A percentile compares a stretch with the other conserved stretches of the same genome.
phyloP scores from a whole-genome alignment of 495 filamentous ascomycete species.

The Podospora sp. region DNA sequence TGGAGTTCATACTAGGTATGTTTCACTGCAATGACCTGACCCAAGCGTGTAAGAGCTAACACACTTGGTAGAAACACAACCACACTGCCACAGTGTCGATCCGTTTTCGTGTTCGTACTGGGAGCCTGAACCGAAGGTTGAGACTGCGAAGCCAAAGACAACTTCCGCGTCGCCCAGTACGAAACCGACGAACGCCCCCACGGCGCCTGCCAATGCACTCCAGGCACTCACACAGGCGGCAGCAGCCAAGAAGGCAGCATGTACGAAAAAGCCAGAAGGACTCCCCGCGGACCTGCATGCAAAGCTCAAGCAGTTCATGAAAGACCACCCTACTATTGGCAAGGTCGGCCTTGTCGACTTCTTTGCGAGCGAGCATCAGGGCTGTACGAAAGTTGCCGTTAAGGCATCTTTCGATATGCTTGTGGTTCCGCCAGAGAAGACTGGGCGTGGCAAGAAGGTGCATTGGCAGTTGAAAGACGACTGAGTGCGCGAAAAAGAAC shows the following conservation, averaged over 20 bases:
- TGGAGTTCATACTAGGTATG: conserved; percentile 75
- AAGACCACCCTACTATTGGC: conserved; percentile 29
- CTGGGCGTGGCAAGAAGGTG: conserved; percentile 17
- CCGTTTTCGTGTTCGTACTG: conserved; percentile 86
- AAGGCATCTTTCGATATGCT: conserved; percentile 33
- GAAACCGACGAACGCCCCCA: conserved; percentile 19
- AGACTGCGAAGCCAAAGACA: neutral
- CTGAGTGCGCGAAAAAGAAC: neutral
- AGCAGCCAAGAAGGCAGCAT: conserved; percentile 1
- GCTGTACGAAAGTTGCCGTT: conserved; percentile 24
- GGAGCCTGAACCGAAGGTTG: conserved; percentile 43
- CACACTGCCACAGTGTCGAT: conserved; percentile 64
- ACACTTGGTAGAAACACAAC: conserved; percentile 32
- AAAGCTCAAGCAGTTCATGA: conserved; percentile 32
- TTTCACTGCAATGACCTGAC: neutral
- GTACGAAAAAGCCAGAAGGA: conserved; percentile 27
- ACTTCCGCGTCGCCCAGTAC: neutral
- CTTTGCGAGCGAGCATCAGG: conserved; percentile 28
- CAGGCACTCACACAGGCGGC: conserved; percentile 16
- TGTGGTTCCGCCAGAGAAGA: conserved; percentile 21
- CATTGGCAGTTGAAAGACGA: conserved; percentile 30
- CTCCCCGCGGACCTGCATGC: conserved; percentile 27
- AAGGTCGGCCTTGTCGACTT: conserved; percentile 36
- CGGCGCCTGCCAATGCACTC: conserved; percentile 29
- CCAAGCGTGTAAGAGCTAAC: conserved; percentile 21